Conservation (phyloP, 345 rosid species). For the Salix koriyanagi region DNA sequence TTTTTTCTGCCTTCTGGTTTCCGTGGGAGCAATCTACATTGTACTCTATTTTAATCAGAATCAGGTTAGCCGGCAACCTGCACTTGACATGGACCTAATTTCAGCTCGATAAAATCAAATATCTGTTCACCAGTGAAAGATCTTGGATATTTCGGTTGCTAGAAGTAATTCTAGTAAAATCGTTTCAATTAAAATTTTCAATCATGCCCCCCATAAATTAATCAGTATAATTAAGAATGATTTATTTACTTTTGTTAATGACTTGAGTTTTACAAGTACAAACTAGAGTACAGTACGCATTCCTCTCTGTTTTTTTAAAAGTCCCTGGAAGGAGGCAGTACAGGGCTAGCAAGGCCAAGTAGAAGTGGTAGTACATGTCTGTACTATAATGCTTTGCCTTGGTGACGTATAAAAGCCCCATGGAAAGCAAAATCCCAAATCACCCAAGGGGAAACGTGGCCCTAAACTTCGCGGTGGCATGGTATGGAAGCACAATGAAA, state of each 20-base stretch:
- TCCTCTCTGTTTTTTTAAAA: too few species aligned
- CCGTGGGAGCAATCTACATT: neutral
- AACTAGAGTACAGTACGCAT: constrained; percentile 19
- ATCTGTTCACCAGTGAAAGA: neutral
- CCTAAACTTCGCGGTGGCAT: too few species aligned
- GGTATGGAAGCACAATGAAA: neutral
- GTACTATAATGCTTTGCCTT: constrained; percentile 12
- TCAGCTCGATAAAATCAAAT: neutral
- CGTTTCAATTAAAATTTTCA: too few species aligned
- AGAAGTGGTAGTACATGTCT: constrained; percentile 23
- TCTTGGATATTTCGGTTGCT: neutral
- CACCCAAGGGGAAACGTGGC: neutral
- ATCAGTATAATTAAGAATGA: neutral
- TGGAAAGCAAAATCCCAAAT: constrained; percentile 1
- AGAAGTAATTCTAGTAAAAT: too few species aligned
- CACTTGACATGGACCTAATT: neutral
- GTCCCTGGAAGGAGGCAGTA: constrained; percentile 12
- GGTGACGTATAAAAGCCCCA: neutral
- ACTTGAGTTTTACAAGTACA: neutral
- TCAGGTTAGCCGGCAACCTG: neutral
- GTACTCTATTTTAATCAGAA: neutral
- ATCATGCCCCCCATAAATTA: too few species aligned
- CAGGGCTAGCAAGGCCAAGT: constrained; percentile 13
- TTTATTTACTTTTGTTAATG: neutral
- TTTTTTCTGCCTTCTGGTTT: neutral